Evolutionary conservation across 805 yeast genomes (phyloP), one percentile per base, ranked within the genome.

Genomic region (Cyberlindnera suaveolens): DNA sequence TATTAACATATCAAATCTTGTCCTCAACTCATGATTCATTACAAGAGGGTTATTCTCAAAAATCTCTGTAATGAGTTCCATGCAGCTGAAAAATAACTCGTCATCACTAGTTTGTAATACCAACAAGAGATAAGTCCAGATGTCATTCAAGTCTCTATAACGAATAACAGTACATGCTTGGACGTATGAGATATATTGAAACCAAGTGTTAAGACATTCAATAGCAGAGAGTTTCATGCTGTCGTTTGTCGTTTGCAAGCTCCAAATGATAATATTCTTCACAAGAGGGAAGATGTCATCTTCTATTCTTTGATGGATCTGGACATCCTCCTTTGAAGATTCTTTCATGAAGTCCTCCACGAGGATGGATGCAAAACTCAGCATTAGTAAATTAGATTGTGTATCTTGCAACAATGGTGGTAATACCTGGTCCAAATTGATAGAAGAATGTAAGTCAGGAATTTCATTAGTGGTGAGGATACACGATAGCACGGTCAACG

Each of bases 311-410:
- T 60, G 54, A 51, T 78, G 79, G 14, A 74, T 38, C 44, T 43
- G 44, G 32, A 37, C 4, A 33, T 44, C 40, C 71, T 75, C 26
- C 64, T 52, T 30, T 10, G 33, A 16, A 11, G 36, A 35, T 5
- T 43, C 45, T 37, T 72, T 75, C 30, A 65, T 52, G 10, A 74
- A 51, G 41, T 80, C 85, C 49, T 79, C 85, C 1, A 69, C 71
- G 0, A 77, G 45, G 7, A 74, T 74, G 11, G 79, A 65, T 3
- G 71, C 61, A 36, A 75, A 70, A 1, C 59, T 41, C 3, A 70
- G 36, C 3, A 70, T 14, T 6, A 66, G 38, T 17, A 31, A 23
- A 23, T 47, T 40, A 8, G 47, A 35, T 3, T 27, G 13, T 2
- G 32, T 17, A 32, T 49, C 52, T 1, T 40, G 14, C 2, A 47